Base-by-base conservation (phyloP, 169 alveolate species). In the Cryptosporidium canis region DNA sequence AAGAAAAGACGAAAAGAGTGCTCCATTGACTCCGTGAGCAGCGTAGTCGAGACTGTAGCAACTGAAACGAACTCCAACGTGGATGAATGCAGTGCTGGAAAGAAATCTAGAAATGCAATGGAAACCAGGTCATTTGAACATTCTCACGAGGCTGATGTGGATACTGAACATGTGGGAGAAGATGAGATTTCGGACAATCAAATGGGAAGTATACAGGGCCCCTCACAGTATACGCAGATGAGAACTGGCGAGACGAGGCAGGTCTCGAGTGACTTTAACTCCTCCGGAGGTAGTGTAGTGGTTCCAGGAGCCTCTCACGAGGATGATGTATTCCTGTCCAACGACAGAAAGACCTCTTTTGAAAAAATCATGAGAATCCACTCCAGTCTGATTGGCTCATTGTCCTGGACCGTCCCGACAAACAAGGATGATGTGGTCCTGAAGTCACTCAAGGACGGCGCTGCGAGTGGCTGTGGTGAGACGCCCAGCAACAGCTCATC, bases 361-460 rank as follows among this genome's bases (percentile, higher is more conserved):
- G 87, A 77, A n/a, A 77, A 77, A 24, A 77, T 77, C 24, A 27
- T 77, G 41, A 35, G 87, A 41, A 77, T 77, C 18, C 87, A 77
- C 58, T 37, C 87, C 24, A 77, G 87, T 14, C 35, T 77, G 3
- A 63, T 77, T 35, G 87, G 87, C 4, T 77, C 87, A 3, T 64
- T 77, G 6, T 77, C 87, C 16, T 77, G 87, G 87, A 58, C 72
- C 5, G 66, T 41, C n/a, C 87, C 87, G 27, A 43, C 39, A 24
- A 77, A 77, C 48, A 77, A 44, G 21, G 72, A 58, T 58, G 77
- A 61, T n/a, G 44, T 24, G 27, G 37, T 77, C 61, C 29, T 77
- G 6, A 77, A 77, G 27, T 63, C 87, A n/a, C 1, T 47, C 51
- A 51, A 14, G 21, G 66, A 14, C n/a, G n/a, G n/a, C 48, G 18